phyloP scores from a whole-genome alignment of 2,329 filamentous ascomycete genomes.

The Beauveria rudraprayagi region DNA sequence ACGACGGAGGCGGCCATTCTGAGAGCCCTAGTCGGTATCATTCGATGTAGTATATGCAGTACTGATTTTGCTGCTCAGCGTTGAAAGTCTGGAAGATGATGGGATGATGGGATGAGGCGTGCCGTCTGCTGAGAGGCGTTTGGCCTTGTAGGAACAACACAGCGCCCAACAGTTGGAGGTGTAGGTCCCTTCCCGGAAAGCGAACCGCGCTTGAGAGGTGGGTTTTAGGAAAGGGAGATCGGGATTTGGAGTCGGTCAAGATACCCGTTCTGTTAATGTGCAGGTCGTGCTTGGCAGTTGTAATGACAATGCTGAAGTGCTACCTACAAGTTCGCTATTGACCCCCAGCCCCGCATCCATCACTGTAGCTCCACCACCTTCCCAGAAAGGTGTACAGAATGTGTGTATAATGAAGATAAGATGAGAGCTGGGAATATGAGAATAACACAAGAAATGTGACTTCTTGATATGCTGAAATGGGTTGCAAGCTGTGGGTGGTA shows the following conservation, averaged over 20 bases:
- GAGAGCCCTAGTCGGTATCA: background rate
- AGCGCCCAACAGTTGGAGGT: background rate
- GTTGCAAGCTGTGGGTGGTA: too few relatives aligned
- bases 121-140: background rate
- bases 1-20: constrained; percentile 19
- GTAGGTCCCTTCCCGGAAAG: too few relatives aligned
- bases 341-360: background rate
- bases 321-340: background rate
- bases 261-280: background rate
- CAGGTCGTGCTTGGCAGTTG: background rate
- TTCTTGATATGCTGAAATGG: too few relatives aligned
- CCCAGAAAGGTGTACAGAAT: too few relatives aligned
- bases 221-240: background rate
- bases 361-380: background rate
- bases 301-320: background rate
- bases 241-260: too few relatives aligned
- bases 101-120: background rate
- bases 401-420: too few relatives aligned
- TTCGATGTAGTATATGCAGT: background rate
- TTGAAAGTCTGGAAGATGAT: background rate
- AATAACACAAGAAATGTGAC: too few relatives aligned
- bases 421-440: too few relatives aligned
- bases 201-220: background rate
- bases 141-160: background rate
- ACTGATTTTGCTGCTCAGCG: background rate